Base-by-base conservation (phyloP, 495 filamentous ascomycete species). In the Daldinia caldariorum region DNA sequence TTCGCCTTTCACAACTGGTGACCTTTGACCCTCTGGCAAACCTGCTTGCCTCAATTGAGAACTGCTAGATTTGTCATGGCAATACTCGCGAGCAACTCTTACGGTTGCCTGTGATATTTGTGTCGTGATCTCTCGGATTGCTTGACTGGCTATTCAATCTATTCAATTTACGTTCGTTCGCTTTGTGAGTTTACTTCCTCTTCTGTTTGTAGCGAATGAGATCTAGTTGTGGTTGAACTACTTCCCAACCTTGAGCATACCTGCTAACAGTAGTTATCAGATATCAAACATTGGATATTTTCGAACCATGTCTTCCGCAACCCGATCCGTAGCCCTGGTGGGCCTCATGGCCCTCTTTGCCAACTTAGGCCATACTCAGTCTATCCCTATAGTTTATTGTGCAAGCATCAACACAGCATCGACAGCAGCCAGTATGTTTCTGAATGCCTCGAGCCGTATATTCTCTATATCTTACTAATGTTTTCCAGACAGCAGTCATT, bases 381-480 rank as follows among this genome's bases (percentile, higher is more conserved):
- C 81, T 62, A 7, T 82, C 67, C 14, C 66, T 18, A 72, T 82
- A 32, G 67, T 73, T 20, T 83, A 82, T 62, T 85, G 83, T 57
- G 75, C 81, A 49, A 74, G 47, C 37, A 62, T 77, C 63, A 83
- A 83, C 61, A 83, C 82, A 37, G 80, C 72, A 45, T 55, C 73
- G 51, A 79, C 77, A 45, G 7, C 34, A 41, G 67, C 70, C 6
- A 73, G 82, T 82, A 69, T 69, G 82, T 73, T 22, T 1, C 22
- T 45, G 9, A 6, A 7, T 6, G 4, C 10, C 12, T 7, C 10
- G 32, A 47, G 10, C n/a, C 13, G 32, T 18, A 26, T 29, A 6
- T 41, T 38, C 43, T 35, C 61, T 38, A 12, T 29, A 31, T 34
- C 22, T 53, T 6, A 51, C 67, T 73, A 50, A 73, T 39, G 2